These are phyloP conservation scores for Hortiboletus rubellus DNA, from an alignment of 1,284 basidiomycete species.

Conservation along the genomic window DNA sequence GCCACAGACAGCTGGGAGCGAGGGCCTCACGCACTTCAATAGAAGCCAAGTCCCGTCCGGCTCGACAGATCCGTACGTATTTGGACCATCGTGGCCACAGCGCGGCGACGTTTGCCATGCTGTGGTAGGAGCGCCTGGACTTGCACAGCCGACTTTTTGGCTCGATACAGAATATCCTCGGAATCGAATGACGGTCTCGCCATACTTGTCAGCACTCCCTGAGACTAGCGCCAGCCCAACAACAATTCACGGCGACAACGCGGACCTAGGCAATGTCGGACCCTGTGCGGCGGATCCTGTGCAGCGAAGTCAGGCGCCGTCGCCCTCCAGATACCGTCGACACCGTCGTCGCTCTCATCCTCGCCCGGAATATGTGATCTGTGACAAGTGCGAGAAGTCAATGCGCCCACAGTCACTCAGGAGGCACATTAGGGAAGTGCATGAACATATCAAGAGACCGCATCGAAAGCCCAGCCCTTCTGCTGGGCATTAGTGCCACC, in stretches of 20 bases:
- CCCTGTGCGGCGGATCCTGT: conserved; percentile 1
- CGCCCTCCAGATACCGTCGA: conserved; percentile 3
- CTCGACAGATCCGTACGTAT: neutral
- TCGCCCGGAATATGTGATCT: conserved; percentile 4
- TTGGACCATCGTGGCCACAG: neutral
- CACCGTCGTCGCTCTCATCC: neutral
- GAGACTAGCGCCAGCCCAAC: neutral
- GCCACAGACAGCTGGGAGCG: conserved; percentile 4
- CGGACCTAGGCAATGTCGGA: neutral
- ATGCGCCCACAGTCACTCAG: conserved; percentile 22
- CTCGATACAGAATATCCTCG: neutral
- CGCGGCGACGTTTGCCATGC: conserved; percentile 15
- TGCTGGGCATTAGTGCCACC: neutral
- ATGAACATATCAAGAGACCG: conserved; percentile 19
- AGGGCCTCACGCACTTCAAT: neutral
- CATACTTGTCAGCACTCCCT: neutral
- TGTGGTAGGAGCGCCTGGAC: conserved; percentile 14
- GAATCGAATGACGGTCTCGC: neutral
- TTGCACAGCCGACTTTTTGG: conserved; percentile 9
- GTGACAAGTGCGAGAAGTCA: conserved; percentile 16
- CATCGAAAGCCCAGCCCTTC: neutral
- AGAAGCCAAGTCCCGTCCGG: conserved; percentile 21
- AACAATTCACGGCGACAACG: neutral
- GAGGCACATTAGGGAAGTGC: conserved; percentile 22
- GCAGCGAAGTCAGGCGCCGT: neutral